phyloP scores from a whole-genome alignment of 2,329 filamentous ascomycete genomes.

The Calonectria henricotiae region DNA sequence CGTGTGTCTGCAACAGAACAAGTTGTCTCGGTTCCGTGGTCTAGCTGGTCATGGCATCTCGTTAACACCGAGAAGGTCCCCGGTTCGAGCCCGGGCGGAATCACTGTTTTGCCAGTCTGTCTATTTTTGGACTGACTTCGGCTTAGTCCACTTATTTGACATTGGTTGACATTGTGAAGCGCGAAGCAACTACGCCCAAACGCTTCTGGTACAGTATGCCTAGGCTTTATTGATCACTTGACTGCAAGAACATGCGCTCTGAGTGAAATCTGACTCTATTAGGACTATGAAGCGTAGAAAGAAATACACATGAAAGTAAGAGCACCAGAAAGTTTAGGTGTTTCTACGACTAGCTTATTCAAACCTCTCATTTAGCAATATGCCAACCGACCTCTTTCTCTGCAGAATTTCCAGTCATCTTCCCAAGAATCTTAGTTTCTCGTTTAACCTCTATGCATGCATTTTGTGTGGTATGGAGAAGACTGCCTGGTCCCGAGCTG shows the following conservation, averaged over 20 bases:
- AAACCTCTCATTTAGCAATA: conserved; percentile 35
- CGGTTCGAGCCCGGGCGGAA: conserved; percentile 6
- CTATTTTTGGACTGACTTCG: neutral
- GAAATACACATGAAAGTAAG: too few relatives aligned
- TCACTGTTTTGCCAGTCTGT: neutral
- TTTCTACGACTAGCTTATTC: neutral
- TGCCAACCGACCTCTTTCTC: conserved; percentile 24
- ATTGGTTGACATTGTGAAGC: neutral
- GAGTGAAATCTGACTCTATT: too few relatives aligned
- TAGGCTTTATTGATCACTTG: too few relatives aligned
- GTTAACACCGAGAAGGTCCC: conserved; percentile 8
- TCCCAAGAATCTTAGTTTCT: neutral
- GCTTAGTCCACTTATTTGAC: neutral
- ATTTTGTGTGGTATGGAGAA: conserved; percentile 14
- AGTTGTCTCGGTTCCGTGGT: conserved; percentile 1
- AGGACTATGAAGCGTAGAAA: neutral
- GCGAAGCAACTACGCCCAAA: too few relatives aligned
- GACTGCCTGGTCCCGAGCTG: conserved; percentile 27
- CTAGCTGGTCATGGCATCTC: conserved; percentile 10
- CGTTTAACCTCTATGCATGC: conserved; percentile 21
- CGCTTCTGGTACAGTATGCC: too few relatives aligned
- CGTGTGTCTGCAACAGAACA: neutral
- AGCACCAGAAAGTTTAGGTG: too few relatives aligned
- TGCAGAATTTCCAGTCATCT: neutral
- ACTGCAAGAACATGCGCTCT: too few relatives aligned